Evolutionary conservation across 2,329 filamentous ascomycete species (phyloP).

Genomic region (Penicillium sp.): DNA sequence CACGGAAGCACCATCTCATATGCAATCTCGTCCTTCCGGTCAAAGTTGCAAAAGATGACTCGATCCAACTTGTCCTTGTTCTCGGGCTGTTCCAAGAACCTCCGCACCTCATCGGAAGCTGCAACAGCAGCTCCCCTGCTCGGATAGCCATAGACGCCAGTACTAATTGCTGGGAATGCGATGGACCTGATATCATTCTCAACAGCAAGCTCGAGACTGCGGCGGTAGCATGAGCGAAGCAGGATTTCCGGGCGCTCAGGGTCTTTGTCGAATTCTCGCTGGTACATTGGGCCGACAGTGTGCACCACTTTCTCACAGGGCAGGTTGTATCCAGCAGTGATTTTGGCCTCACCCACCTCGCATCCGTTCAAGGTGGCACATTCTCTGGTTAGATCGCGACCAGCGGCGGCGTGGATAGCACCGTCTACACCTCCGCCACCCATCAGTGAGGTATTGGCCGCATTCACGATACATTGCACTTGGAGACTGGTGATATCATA

Average conservation of each 20-base stretch:
- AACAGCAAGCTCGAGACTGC: constrained; percentile 71
- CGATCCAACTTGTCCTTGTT: constrained; percentile 59
- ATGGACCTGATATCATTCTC: constrained; percentile 67
- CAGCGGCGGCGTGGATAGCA: constrained; percentile 83
- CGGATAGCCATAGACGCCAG: constrained; percentile 88
- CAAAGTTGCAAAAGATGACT: constrained; percentile 84
- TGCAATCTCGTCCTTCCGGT: constrained; percentile 71
- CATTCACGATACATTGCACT: constrained; percentile 87
- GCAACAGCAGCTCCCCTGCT: constrained; percentile 70
- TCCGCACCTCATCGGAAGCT: constrained; percentile 64
- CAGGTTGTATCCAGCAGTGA: constrained; percentile 75
- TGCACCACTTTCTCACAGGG: constrained; percentile 83
- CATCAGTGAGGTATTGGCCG: constrained; percentile 75
- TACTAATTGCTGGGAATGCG: constrained; percentile 83
- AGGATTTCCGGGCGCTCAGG: constrained; percentile 42
- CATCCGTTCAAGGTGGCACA: constrained; percentile 74
- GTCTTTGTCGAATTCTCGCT: constrained; percentile 38
- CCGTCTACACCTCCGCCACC: constrained; percentile 91
- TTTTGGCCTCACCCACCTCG: constrained; percentile 75
- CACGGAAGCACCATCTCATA: constrained; percentile 76
- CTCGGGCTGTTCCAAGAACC: constrained; percentile 52
- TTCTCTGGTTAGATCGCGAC: constrained; percentile 66
- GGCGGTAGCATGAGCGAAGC: constrained; percentile 68
- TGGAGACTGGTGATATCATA: constrained; percentile 80
- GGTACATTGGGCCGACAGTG: constrained; percentile 82